These are phyloP conservation scores for Macrolepiota dolichaula DNA, from an alignment of 768 basidiomycete species.

Conservation along the genomic window DNA sequence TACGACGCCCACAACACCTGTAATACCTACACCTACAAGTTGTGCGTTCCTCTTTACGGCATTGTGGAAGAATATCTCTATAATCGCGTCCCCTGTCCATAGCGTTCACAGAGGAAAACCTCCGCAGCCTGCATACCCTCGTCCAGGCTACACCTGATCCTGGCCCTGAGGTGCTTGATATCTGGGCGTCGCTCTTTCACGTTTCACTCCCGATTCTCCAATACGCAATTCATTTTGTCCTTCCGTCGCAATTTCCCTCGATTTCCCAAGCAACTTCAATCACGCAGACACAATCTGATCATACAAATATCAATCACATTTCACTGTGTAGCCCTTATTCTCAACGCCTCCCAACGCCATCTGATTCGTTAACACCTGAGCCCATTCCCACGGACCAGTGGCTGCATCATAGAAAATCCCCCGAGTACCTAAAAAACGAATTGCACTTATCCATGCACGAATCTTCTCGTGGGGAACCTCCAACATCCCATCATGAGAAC, in stretches of 20 bases:
- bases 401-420: background rate
- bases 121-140: constrained; percentile 6
- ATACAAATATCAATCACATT: background rate
- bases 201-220: background rate
- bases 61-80: background rate
- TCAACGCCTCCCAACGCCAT: constrained; percentile 17
- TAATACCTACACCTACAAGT: background rate
- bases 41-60: background rate
- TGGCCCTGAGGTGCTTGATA: background rate
- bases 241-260: background rate
- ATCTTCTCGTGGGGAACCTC: background rate
- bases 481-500: background rate
- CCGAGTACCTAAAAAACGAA: background rate
- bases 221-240: background rate
- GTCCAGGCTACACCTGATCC: constrained; percentile 2
- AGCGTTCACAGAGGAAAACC: constrained; percentile 1
- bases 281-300: background rate
- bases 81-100: background rate
- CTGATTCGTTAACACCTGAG: constrained; percentile 14
- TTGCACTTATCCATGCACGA: background rate
- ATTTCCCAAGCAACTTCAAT: background rate
- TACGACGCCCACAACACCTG: background rate
- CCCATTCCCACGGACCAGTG: background rate
- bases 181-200: constrained; percentile 6
- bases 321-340: background rate